Base-by-base conservation (phyloP, 352 stramenopile genomes). In the Phytophthora quininea region DNA sequence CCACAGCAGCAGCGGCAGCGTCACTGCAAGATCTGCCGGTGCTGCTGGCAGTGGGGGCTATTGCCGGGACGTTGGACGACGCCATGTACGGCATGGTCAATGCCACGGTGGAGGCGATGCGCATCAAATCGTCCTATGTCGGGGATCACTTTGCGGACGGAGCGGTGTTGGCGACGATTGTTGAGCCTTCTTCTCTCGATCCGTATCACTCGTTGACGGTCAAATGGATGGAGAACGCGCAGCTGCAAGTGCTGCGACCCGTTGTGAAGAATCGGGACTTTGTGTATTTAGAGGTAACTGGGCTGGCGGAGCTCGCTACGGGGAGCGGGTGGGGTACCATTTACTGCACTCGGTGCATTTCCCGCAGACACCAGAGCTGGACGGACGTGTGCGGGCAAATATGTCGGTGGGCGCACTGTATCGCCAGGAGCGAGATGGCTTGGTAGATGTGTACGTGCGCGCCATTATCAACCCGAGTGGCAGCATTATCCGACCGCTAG, bases 271-370 rank as follows among this genome's bases (percentile, higher is more conserved):
- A 82, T 27, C 67, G 77, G 31, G 82, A 89, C 52, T 71, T 85
- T n/a, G 79, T 89, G 11, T 83, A 82, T 59, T 58, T 88, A 48
- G 79, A 91, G 47, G 62, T 73, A 7, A 89, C 79, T 9, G 80
- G 82, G 10, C 60, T 73, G 4, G 67, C 59, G 0, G 38, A 64
- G n/a, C 57, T 87, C 2, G 42, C 35, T 0, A 82, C 62, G 2
- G 77, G 80, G 78, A 88, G 33, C 80, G 73, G 14, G 63, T 89
- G 1, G 80, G 78, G 19, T 91, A 84, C 47, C 78, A 88, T 55
- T 53, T 89, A 54, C 38, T 84, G 46, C 82, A 87, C 58, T 91
- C 83, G 10, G 58, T 91, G 40, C 57, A 73, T 45, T 81, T 82
- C 50, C 54, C 68, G 1, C 68, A 81, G 33, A 74, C 68, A 0